Percentiles rank a stretch among this genome's conserved stretches.
phyloP scores from a whole-genome alignment of 2,329 filamentous ascomycete species.

The Aureobasidium sp. region DNA sequence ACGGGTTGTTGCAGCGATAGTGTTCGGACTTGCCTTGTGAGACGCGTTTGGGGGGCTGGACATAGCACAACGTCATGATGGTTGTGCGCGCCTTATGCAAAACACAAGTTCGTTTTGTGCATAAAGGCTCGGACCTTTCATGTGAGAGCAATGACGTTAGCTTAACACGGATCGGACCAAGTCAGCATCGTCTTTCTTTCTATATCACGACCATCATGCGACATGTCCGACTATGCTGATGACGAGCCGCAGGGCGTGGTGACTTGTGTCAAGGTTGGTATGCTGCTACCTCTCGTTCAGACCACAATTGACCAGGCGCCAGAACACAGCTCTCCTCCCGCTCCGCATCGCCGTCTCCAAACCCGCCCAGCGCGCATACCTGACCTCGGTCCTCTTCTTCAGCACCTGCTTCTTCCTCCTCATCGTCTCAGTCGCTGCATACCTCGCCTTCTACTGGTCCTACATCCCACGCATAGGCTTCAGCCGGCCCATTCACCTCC shows the following conservation, averaged over 20 bases:
- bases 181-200: slow-evolving; percentile 5
- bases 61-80: background rate
- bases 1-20: background rate
- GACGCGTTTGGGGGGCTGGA: background rate
- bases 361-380: slow-evolving; percentile 56
- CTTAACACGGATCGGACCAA: background rate
- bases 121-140: slow-evolving; percentile 3
- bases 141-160: slow-evolving; percentile 11
- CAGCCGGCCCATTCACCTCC: slow-evolving; percentile 55
- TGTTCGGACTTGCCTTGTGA: background rate
- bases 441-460: slow-evolving; percentile 60
- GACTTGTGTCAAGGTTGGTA: background rate
- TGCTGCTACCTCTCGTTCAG: background rate
- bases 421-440: slow-evolving; percentile 52
- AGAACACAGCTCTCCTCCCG: slow-evolving; percentile 50
- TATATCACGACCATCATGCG: slow-evolving; percentile 3
- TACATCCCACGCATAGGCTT: slow-evolving; percentile 62
- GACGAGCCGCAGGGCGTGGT: slow-evolving; percentile 7
- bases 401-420: slow-evolving; percentile 49
- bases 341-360: slow-evolving; percentile 53
- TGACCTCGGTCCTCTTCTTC: slow-evolving; percentile 51
- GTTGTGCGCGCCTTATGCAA: background rate
- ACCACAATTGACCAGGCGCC: background rate
- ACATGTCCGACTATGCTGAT: slow-evolving; percentile 12
- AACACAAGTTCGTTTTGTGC: background rate